Evolutionary conservation across 192 early-diverging fungal genomes (phyloP).

Genomic region (Dissophora ornata): DNA sequence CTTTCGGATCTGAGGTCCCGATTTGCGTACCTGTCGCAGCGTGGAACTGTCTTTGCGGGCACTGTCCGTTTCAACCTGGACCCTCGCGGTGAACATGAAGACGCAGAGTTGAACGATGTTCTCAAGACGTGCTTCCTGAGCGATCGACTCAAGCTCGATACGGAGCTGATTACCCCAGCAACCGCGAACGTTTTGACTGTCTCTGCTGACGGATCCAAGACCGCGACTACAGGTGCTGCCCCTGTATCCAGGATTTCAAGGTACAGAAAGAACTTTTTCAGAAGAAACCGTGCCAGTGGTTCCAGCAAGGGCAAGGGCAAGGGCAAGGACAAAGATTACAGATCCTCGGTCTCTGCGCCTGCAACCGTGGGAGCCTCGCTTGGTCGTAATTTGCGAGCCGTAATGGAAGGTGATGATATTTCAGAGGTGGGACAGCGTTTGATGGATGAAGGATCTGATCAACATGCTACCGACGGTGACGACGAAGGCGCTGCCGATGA

Average conservation of each 20-base stretch:
- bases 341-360: constrained; percentile 7
- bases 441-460: constrained; percentile 1
- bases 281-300: constrained; percentile 12
- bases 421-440: background rate
- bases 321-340: constrained; percentile 11
- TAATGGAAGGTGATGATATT: background rate
- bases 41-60: constrained; percentile 48
- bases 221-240: background rate
- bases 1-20: constrained; percentile 66
- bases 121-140: constrained; percentile 63
- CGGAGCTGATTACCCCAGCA: constrained; percentile 40
- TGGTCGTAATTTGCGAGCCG: constrained; percentile 16
- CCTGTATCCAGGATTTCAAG: constrained; percentile 6
- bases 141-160: constrained; percentile 44
- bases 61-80: constrained; percentile 78
- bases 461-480: too few relatives aligned
- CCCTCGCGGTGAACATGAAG: constrained; percentile 67
- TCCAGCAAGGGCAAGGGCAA: constrained; percentile 32
- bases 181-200: constrained; percentile 17
- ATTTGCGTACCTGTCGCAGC: constrained; percentile 28
- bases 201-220: background rate
- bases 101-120: constrained; percentile 75
- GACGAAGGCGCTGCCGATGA: constrained; percentile 10
- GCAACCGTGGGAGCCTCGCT: constrained; percentile 26
- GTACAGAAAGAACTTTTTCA: constrained; percentile 28